Evolutionary conservation across 2,329 filamentous ascomycete genomes (phyloP).

Genomic region (Penicillium sp.): DNA sequence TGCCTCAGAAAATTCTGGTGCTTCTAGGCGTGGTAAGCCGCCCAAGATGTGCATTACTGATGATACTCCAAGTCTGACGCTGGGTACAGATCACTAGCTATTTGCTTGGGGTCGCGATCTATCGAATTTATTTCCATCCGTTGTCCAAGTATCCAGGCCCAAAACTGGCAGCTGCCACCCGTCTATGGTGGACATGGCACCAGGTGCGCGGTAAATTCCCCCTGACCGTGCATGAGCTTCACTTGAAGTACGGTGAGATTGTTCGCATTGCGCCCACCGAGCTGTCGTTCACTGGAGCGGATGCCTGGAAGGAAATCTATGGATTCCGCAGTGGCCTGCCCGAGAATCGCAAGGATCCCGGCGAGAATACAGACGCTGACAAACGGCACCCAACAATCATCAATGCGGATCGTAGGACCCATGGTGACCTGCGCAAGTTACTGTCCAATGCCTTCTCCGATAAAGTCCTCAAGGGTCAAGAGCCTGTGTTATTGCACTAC

Average conservation of each 20-base stretch:
- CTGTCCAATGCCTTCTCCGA: conserved; percentile 14
- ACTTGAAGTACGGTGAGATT: conserved; percentile 7
- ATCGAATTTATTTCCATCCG: conserved; percentile 12
- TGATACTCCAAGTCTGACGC: neutral
- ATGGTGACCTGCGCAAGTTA: conserved; percentile 12
- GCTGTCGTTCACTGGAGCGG: conserved; percentile 4
- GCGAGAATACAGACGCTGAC: conserved; percentile 12
- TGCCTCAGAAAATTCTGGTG: neutral
- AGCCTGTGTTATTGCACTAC: conserved; percentile 12
- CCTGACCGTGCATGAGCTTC: conserved; percentile 7
- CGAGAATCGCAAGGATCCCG: conserved; percentile 12
- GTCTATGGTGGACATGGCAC: conserved; percentile 13
- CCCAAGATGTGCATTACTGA: neutral
- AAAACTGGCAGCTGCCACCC: conserved; percentile 10
- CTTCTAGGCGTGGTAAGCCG: neutral
- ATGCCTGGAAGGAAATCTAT: conserved; percentile 6
- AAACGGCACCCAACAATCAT: conserved; percentile 12
- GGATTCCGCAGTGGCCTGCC: conserved; percentile 10
- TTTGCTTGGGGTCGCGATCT: conserved; percentile 2
- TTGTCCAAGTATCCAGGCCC: conserved; percentile 9
- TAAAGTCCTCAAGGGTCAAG: conserved; percentile 13
- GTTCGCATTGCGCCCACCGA: conserved; percentile 10
- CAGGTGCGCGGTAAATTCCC: conserved; percentile 10
- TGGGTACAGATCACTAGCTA: neutral
- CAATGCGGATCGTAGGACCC: conserved; percentile 13